These are phyloP conservation scores for Ophiostoma sp. DNA, from an alignment of 2,329 filamentous ascomycete genomes.

Conservation along the genomic window DNA sequence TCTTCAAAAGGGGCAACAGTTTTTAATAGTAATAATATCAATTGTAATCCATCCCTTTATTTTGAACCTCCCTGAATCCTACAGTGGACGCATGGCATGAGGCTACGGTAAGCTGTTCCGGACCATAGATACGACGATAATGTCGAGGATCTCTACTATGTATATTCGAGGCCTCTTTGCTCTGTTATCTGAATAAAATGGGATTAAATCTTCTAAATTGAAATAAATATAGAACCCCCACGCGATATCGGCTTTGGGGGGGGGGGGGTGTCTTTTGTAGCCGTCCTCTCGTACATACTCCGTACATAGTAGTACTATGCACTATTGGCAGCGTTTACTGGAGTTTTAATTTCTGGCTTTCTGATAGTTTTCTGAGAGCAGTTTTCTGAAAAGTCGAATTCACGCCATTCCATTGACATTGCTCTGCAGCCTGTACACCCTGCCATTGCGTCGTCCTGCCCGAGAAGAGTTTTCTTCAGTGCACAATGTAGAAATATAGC, in stretches of 20 bases:
- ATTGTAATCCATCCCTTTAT: background rate
- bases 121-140: background rate
- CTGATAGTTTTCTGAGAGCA: too few species aligned
- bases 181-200: background rate
- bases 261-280: background rate
- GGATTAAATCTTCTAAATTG: background rate
- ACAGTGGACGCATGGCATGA: background rate
- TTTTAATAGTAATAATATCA: background rate
- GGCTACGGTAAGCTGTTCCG: constrained; percentile 4
- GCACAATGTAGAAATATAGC: too few species aligned
- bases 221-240: background rate
- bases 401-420: background rate
- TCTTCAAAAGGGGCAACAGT: background rate
- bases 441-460: background rate
- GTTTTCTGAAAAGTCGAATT: background rate
- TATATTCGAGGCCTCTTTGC: background rate
- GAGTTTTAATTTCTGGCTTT: background rate
- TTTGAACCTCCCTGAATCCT: background rate
- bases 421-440: background rate
- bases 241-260: background rate
- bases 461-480: constrained; percentile 2
- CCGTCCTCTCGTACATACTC: background rate
- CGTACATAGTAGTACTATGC: too few species aligned
- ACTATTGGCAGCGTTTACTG: background rate
- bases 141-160: background rate